phyloP scores from a whole-genome alignment of 192 early-diverging fungal species.

The Obelidium mucronatum region DNA sequence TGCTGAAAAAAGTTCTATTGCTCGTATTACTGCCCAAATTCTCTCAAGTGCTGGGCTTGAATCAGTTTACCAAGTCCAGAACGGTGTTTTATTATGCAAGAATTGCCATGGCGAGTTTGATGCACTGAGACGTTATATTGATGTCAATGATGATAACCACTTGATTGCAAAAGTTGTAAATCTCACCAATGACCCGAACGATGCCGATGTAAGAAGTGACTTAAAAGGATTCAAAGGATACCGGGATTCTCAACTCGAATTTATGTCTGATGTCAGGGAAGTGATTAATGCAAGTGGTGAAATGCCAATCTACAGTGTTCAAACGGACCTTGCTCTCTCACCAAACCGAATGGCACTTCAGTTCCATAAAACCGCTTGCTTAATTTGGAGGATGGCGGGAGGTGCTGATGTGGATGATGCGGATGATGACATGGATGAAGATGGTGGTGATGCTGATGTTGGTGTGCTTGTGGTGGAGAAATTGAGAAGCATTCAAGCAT shows the following conservation, averaged over 20 bases:
- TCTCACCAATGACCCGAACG: neutral
- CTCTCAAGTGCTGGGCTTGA: conserved; percentile 12
- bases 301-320: too few relatives aligned
- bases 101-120: conserved; percentile 34
- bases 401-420: neutral
- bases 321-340: too few relatives aligned
- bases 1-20: neutral
- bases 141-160: conserved; percentile 29
- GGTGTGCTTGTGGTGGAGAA: neutral
- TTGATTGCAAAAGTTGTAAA: conserved; percentile 37
- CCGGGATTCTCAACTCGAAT: neutral
- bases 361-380: neutral
- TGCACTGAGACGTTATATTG: conserved; percentile 14
- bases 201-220: neutral
- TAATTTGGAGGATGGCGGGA: neutral
- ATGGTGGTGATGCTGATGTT: neutral
- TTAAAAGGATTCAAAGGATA: neutral
- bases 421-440: neutral
- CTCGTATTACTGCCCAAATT: neutral
- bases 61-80: conserved; percentile 26
- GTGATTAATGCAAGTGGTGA: too few relatives aligned
- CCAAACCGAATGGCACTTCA: neutral
- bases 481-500: too few relatives aligned
- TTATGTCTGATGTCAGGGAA: too few relatives aligned
- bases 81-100: conserved; percentile 30